Evolutionary conservation across 2,329 filamentous ascomycete species (phyloP).

Genomic region (Claviceps monticola): DNA sequence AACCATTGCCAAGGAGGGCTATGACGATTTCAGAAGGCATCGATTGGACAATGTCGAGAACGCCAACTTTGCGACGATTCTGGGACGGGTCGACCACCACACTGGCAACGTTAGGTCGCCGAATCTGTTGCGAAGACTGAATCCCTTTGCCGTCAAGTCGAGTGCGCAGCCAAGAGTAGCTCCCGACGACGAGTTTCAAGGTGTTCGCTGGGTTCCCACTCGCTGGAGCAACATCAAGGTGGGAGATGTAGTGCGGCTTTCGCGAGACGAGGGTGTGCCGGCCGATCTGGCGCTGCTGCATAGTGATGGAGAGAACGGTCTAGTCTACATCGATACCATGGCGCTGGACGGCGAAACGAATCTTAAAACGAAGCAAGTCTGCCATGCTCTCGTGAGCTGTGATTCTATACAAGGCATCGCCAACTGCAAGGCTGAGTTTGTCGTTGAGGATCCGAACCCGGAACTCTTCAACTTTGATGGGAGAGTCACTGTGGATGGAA

Average conservation of each 20-base stretch:
- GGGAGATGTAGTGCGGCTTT: conserved; percentile 34
- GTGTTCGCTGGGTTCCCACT: conserved; percentile 35
- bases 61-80: conserved; percentile 32
- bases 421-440: conserved; percentile 44
- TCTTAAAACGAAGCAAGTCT: conserved; percentile 60
- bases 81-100: conserved; percentile 25
- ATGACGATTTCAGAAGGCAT: conserved; percentile 71
- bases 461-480: conserved; percentile 69
- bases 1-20: conserved; percentile 76
- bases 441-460: conserved; percentile 64
- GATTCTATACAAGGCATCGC: conserved; percentile 39
- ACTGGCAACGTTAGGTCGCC: conserved; percentile 14
- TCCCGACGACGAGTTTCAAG: conserved; percentile 47
- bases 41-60: conserved; percentile 75
- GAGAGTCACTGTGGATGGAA: conserved; percentile 42
- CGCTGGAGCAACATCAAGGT: conserved; percentile 34
- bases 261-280: conserved; percentile 64
- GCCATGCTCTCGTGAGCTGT: conserved; percentile 47
- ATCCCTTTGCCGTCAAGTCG: conserved; percentile 19
- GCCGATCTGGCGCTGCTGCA: conserved; percentile 73
- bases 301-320: conserved; percentile 59
- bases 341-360: conserved; percentile 74
- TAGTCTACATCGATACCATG: conserved; percentile 80
- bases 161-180: conserved; percentile 15
- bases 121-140: conserved; percentile 14